Base-by-base conservation (phyloP, 1,284 basidiomycete species). In the Ganoderma meredithae region DNA sequence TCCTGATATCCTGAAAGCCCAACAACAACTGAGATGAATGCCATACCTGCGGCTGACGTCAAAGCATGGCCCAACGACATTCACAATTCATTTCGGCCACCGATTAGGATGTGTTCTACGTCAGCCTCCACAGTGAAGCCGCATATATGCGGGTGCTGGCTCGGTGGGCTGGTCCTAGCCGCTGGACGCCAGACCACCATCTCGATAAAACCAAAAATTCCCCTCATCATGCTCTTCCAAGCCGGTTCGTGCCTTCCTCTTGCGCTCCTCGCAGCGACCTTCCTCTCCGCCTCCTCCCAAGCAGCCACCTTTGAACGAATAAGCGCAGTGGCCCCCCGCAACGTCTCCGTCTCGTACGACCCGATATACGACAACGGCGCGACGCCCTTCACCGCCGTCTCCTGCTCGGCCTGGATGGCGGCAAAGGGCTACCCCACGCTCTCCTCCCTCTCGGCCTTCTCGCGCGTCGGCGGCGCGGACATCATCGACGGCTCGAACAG, bases 391-490 rank as follows among this genome's bases (percentile, higher is more conserved):
- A 25, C n/a, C 47, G 47, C 47, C 22, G 22, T 49, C 47, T 25
- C 47, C 22, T 49, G 47, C 47, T 49, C 47, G 9, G 22, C 10
- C 47, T 49, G 47, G 47, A 49, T 49, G 47, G 9, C 47, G 22
- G 9, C 47, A 9, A 25, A 25, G 10, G 47, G 22, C 22, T 49
- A 49, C 47, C 9, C 22, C 47, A 49, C 47, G 9, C 12, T 49
- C 47, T 22, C 1, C 47, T 10, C n/a, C 10, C n/a, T 49, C 47
- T 22, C 47, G 47, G 9, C 47, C 17, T 88, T 83, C 77, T 86
- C 86, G 22, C 75, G 80, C 69, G 75, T 88, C 69, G 86, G 84
- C 19, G 86, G 82, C n/a, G 81, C 79, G 4, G 72, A 72, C 41
- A 79, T 78, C n/a, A 76, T 87, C 40, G 69, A 68, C 17, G 81